Base-by-base conservation (phyloP, 1,284 basidiomycete species). In the Trametes hirsuta region DNA sequence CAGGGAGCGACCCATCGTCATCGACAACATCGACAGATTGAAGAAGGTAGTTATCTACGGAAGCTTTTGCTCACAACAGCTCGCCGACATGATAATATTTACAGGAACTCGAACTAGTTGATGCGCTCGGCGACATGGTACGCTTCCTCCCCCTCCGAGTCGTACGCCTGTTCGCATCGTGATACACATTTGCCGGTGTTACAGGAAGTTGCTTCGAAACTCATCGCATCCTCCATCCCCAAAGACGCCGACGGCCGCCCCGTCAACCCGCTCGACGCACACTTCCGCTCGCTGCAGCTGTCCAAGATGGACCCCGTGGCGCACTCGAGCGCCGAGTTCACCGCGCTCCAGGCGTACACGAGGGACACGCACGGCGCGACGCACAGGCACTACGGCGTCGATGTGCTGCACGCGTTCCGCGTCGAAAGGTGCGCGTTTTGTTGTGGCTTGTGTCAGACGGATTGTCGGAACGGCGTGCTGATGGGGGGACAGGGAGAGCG, bases 121-220 rank as follows among this genome's bases (percentile, higher is more conserved):
- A 88, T 63, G 83, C 85, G 6, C 79, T 89, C 21, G 84, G 84
- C 39, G 85, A 87, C 68, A 86, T 87, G 83, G 81, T 79, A 65
- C 18, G 67, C 62, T 12, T 37, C 45, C 18, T 25, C 21, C 14
- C 18, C 25, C 11, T 36, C 44, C 24, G 2, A 48, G 4, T n/a
- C 18, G 12, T 30, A 14, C 39, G 15, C 12, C 9, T 21, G 4
- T 12, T 25, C 21, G 18, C 47, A 15, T 34, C 11, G 14, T 24
- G n/a, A 36, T 6, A 0, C 25, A 18, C 10, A 6, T 35, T 25
- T n/a, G 5, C 21, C 21, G 21, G 12, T 25, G 53, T 44, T 47
- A 30, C 61, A 84, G 81, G 83, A 87, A 77, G 75, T 87, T 55
- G 83, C 86, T 14, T 81, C 82, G 37, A 83, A 85, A 67, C 79